Base-by-base conservation (phyloP, 306 rosid genomes). In the Inga laurina region DNA sequence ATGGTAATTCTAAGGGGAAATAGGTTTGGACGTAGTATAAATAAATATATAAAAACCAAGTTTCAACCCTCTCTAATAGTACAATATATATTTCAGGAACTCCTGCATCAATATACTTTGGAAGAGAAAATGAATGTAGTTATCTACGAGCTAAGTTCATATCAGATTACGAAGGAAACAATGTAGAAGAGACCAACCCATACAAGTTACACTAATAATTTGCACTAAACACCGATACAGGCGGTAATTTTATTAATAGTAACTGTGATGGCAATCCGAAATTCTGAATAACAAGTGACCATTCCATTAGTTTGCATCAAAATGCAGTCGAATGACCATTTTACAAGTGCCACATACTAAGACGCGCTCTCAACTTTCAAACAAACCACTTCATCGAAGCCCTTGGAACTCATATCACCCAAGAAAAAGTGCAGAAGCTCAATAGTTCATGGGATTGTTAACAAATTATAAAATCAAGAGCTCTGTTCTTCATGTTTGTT, bases 401-500 rank as follows among this genome's bases (percentile, higher is more conserved):
- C 16, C 13, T 37, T 30, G 44, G 45, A 72, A 69, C 32, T 82
- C 48, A 70, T 19, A 54, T 54, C 61, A 19, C 8, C 61, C 61
- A 54, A 54, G 61, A 75, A 75, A 51, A 51, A 51, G 57, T 15
- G 39, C 56, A 69, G 48, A 76, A 82, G 64, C 64, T 82, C 59
- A 61, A 61, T 76, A 79, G 54, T 49, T 85, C 83, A 35, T 10
- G 66, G 24, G 52, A 79, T 74, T 46, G 27, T 59, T 52, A 59
- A 49, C 44, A 75, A 59, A 61, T 59, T 51, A 76, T 61, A 52
- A 88, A 86, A 32, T 44, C 71, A 70, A 37, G 43, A 66, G 41
- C 21, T 37, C 72, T 57, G 59, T 73, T 61, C 83, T 74, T 90
- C 84, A 88, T 35, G 85, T 81, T 62, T 39, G 88, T 87, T 95